Evolutionary conservation across 1,284 basidiomycete species (phyloP), one percentile per base, ranked within the genome.

Genomic region (Dichomitus squalens): DNA sequence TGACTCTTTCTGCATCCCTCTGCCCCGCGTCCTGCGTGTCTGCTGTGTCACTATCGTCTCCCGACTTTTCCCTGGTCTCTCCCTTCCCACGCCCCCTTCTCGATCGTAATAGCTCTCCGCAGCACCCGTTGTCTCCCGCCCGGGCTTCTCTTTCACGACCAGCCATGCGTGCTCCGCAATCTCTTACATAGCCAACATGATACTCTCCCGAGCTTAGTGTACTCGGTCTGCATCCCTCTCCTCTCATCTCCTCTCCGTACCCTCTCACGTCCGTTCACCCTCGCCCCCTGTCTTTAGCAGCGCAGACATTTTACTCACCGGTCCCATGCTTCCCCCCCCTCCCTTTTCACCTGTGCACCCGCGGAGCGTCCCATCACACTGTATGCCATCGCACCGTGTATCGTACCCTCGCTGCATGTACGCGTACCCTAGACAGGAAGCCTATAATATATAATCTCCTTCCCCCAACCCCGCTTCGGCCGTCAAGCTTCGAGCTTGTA

Each of bases 391-490:
- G 47, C 8, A 43, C 36, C 33, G 43, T 49, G 56, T 55, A 49
- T 52, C 56, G 53, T 51, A 50, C 39, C 18, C 55, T 31, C 57
- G 55, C 49, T 63, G 61, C 55, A 63, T 59, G 61, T 59, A 63
- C 61, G 23, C 35, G 52, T 62, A 62, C 44, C 47, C 52, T 62
- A 62, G 58, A 53, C 53, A 59, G 48, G 52, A 48, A 55, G 27
- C 52, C 38, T 40, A 44, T 63, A 63, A 63, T 63, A 59, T 57
- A 63, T 60, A 57, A 63, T 58, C 48, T 40, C 40, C 44, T 48
- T 33, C 35, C 25, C 20, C n/a, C n/a, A n/a, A n/a, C n/a, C n/a
- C n/a, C n/a, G n/a, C n/a, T n/a, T n/a, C n/a, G n/a, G n/a, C n/a
- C n/a, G n/a, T n/a, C n/a, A n/a, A n/a, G n/a, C n/a, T n/a, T n/a